Conservation (phyloP, 148 eudicot species). For the Arctostaphylos glauca region DNA sequence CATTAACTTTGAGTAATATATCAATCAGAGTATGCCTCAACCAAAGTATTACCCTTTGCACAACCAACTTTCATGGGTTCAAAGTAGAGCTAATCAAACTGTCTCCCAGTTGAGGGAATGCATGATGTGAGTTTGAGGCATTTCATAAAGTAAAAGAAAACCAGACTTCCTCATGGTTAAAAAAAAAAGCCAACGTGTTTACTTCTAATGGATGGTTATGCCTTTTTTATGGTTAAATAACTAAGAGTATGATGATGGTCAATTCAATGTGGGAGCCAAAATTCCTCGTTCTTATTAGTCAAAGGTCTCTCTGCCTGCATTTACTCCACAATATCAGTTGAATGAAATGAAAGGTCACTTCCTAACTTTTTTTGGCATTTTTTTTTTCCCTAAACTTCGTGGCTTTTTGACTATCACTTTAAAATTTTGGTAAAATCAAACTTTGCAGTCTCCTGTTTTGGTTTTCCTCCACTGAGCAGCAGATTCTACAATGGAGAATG, state of each 20-base stretch:
- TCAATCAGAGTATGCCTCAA: not conserved
- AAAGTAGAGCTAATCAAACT: slow-evolving; percentile 2
- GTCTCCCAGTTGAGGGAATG: not conserved
- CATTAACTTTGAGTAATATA: not conserved
- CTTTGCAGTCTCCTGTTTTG: too few relatives aligned
- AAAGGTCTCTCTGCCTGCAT: slow-evolving; percentile 5
- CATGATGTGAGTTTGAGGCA: not conserved
- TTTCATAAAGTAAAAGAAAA: not conserved
- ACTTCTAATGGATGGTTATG: too few relatives aligned
- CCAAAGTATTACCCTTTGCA: not conserved
- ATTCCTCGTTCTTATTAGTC: not conserved
- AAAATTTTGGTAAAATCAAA: not conserved
- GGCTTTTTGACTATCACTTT: not conserved
- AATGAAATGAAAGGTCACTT: slow-evolving; percentile 1
- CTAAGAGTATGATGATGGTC: not conserved
- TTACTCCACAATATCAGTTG: slow-evolving; percentile 3
- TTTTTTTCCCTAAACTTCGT: not conserved
- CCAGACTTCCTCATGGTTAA: not conserved
- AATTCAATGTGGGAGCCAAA: slow-evolving; percentile 14
- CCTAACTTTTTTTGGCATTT: not conserved
- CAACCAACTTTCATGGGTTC: not conserved
- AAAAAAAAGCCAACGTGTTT: too few relatives aligned
- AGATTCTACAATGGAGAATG: too few relatives aligned
- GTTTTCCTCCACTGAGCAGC: too few relatives aligned
- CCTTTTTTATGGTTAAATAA: not conserved